Evolutionary conservation across 192 early-diverging fungal genomes (phyloP).

Genomic region (Coemansia reversa): DNA sequence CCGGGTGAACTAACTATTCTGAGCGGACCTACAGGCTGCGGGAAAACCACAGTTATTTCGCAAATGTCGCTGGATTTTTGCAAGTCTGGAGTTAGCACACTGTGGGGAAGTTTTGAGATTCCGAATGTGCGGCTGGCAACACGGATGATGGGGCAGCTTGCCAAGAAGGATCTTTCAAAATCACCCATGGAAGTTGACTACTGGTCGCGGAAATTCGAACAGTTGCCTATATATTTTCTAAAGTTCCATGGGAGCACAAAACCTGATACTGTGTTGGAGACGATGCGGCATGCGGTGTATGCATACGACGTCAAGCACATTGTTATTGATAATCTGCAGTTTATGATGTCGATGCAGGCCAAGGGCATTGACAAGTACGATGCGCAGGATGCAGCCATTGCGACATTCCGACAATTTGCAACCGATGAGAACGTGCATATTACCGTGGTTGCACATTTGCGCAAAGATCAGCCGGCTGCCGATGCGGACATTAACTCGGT

Average conservation of each 20-base stretch:
- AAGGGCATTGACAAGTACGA: constrained; percentile 64
- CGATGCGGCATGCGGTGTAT: constrained; percentile 67
- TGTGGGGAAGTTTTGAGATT: constrained; percentile 80
- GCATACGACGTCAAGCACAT: constrained; percentile 72
- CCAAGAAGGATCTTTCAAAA: constrained; percentile 56
- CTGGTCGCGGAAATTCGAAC: constrained; percentile 65
- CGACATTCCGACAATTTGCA: constrained; percentile 63
- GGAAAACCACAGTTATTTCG: constrained; percentile 72
- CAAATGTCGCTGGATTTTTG: constrained; percentile 72
- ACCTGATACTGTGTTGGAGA: constrained; percentile 61
- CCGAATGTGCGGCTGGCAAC: constrained; percentile 65
- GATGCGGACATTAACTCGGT: constrained; percentile 68
- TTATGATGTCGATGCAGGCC: constrained; percentile 69
- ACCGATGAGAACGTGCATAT: constrained; percentile 70
- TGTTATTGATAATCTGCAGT: constrained; percentile 74
- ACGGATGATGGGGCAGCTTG: constrained; percentile 68
- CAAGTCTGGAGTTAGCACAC: constrained; percentile 63
- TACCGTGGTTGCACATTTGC: constrained; percentile 69
- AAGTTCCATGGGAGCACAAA: constrained; percentile 74
- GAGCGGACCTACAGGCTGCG: constrained; percentile 68
- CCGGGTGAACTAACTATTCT: constrained; percentile 69
- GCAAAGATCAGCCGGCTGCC: constrained; percentile 59
- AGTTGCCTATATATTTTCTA: constrained; percentile 71
- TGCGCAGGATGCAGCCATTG: constrained; percentile 65
- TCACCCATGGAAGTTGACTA: constrained; percentile 56